phyloP scores from a whole-genome alignment of 1,284 basidiomycete species.

The Leucoagaricus sp. region DNA sequence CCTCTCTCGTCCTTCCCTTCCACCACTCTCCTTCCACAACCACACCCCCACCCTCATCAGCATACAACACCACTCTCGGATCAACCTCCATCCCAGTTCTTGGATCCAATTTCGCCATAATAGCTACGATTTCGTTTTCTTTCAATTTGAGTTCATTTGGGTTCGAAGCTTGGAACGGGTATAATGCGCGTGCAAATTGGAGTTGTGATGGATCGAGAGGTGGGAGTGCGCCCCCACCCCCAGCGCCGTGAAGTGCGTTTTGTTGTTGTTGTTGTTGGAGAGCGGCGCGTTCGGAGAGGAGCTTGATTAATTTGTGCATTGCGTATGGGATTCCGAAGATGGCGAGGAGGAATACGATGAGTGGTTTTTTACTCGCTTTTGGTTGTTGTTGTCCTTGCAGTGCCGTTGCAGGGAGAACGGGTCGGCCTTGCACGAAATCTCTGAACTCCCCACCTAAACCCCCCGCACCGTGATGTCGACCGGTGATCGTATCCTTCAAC shows the following conservation, averaged over 20 bases:
- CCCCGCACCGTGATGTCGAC: constrained; percentile 41
- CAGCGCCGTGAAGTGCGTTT: no score
- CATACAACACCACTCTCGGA: constrained; percentile 71
- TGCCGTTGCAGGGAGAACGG: constrained; percentile 40
- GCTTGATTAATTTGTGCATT: constrained; percentile 32
- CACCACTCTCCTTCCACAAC: constrained; percentile 87
- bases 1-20: constrained; percentile 93
- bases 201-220: constrained; percentile 75
- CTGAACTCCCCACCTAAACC: constrained; percentile 63
- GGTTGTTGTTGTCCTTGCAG: constrained; percentile 30
- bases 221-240: no score
- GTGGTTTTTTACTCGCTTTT: constrained; percentile 84
- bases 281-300: constrained; percentile 33
- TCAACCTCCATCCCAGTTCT: constrained; percentile 69
- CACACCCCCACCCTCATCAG: constrained; percentile 94
- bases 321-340: constrained; percentile 78
- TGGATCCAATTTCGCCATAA: constrained; percentile 83
- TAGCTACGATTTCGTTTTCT: constrained; percentile 93
- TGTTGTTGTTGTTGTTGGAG: constrained; percentile 36
- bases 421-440: constrained; percentile 67
- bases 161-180: constrained; percentile 76
- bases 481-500: constrained; percentile 69
- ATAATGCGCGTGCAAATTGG: constrained; percentile 87
- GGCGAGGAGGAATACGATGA: constrained; percentile 95
- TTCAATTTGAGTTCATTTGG: constrained; percentile 82